Percentiles rank a stretch among this genome's conserved stretches.
phyloP scores from a whole-genome alignment of 2,329 filamentous ascomycete genomes.

The Daldinia eschscholtzii region DNA sequence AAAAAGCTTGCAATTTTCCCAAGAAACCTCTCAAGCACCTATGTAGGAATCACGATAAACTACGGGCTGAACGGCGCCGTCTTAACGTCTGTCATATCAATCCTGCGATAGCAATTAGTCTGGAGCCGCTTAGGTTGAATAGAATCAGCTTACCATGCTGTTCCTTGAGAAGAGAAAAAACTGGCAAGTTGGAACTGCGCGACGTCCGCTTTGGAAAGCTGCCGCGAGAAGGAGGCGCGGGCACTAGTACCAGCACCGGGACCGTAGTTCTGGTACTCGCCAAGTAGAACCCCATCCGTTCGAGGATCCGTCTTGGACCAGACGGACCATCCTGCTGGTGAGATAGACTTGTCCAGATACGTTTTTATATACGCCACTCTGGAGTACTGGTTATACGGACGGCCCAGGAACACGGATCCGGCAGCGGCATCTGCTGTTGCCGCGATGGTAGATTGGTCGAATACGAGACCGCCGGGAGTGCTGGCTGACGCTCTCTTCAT shows the following conservation, averaged over 20 bases:
- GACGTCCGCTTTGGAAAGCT: constrained; percentile 27
- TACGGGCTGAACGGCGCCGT: constrained; percentile 19
- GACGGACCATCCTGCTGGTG: constrained; percentile 27
- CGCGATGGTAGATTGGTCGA: not conserved
- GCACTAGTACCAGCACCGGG: constrained; percentile 20
- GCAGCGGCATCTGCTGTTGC: not conserved
- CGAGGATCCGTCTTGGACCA: constrained; percentile 30
- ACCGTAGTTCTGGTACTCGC: constrained; percentile 33
- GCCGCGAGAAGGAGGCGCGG: constrained; percentile 27
- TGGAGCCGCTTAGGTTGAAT: not conserved
- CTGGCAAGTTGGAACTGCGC: constrained; percentile 24
- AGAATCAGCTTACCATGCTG: constrained; percentile 29
- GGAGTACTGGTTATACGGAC: constrained; percentile 33
- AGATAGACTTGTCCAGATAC: constrained; percentile 26
- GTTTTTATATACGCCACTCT: constrained; percentile 32
- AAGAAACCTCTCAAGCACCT: too few relatives aligned
- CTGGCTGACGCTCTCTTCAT: constrained; percentile 3
- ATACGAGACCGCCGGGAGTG: not conserved
- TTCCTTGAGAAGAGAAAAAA: constrained; percentile 32
- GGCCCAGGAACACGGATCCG: constrained; percentile 28
- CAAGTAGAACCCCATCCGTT: constrained; percentile 18
- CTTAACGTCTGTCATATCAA: constrained; percentile 30
- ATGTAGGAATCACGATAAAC: not conserved
- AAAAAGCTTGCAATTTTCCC: too few relatives aligned
- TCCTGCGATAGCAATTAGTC: constrained; percentile 22